Percentiles rank a stretch among this genome's conserved stretches.
These are phyloP conservation scores for Arthromyces matolae DNA, from an alignment of 768 basidiomycete genomes.

Conservation along the genomic window DNA sequence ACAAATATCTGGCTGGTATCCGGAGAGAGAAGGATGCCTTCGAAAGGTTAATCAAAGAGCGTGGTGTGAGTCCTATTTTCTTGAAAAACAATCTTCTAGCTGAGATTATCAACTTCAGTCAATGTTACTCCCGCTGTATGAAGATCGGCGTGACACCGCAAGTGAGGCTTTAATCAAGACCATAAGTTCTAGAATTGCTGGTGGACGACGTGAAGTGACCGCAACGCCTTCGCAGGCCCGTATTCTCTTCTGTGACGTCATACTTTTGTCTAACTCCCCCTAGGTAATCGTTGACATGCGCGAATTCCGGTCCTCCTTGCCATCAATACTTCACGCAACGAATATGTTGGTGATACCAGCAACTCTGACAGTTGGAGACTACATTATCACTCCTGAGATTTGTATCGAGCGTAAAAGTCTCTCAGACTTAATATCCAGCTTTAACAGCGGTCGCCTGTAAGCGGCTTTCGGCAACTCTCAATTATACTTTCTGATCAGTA, in stretches of 20 bases:
- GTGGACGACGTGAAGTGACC: constrained; percentile 69
- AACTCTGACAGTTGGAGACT: constrained; percentile 93
- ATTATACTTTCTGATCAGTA: neutral
- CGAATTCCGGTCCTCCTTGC: constrained; percentile 91
- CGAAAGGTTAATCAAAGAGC: constrained; percentile 87
- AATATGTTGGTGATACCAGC: constrained; percentile 80
- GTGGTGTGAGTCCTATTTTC: constrained; percentile 57
- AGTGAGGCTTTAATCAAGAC: constrained; percentile 70
- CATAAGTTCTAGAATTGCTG: constrained; percentile 82
- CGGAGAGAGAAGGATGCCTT: constrained; percentile 93
- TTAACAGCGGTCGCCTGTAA: constrained; percentile 90
- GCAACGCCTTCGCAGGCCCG: constrained; percentile 62
- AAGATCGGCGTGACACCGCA: constrained; percentile 46
- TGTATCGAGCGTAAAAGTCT: constrained; percentile 96
- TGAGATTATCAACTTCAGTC: constrained; percentile 40
- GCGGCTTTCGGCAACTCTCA: constrained; percentile 29
- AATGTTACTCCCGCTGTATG: constrained; percentile 84
- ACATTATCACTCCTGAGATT: constrained; percentile 91
- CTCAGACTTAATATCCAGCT: constrained; percentile 87
- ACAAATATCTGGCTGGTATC: constrained; percentile 87
- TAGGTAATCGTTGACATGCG: constrained; percentile 96
- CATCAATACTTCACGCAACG: constrained; percentile 83
- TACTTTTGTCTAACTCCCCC: neutral
- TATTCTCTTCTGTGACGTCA: constrained; percentile 1
- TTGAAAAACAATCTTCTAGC: neutral